Percentiles rank a stretch among this genome's conserved stretches.
Conservation (phyloP, 768 basidiomycete genomes). For the Lactarius quietus region DNA sequence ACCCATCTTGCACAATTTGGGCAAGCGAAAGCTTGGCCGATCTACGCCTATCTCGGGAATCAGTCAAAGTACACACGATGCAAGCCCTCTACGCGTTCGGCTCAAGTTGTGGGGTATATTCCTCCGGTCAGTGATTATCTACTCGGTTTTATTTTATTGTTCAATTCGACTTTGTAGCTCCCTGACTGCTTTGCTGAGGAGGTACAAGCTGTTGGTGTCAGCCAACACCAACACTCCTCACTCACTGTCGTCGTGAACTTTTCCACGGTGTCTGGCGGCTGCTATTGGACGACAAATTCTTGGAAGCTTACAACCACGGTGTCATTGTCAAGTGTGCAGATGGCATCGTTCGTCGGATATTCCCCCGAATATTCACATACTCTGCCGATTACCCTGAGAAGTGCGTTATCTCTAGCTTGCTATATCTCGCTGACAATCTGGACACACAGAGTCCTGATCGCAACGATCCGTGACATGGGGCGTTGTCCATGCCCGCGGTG, state of each 20-base stretch:
- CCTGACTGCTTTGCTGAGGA: no score
- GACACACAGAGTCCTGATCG: neutral
- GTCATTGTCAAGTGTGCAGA: constrained; percentile 27
- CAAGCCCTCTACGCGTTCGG: constrained; percentile 14
- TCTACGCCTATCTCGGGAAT: constrained; percentile 29
- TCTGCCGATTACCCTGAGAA: constrained; percentile 30
- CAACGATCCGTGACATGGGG: no score
- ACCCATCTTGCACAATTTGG: no score
- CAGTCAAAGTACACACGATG: constrained; percentile 24
- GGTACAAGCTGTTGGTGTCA: no score
- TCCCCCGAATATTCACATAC: constrained; percentile 30
- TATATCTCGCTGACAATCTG: neutral
- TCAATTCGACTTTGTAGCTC: no score
- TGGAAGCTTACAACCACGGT: constrained; percentile 27
- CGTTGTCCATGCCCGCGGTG: no score
- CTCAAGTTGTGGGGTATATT: no score
- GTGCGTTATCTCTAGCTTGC: constrained; percentile 16
- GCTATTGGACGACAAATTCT: no score
- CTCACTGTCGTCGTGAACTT: no score
- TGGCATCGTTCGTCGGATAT: constrained; percentile 27
- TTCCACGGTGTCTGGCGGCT: no score
- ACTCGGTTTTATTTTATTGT: no score
- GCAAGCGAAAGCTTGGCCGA: constrained; percentile 28
- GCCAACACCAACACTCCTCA: no score
- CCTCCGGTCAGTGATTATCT: neutral